Evolutionary conservation across 768 basidiomycete genomes (phyloP).

Genomic region (Phanerodontia chrysosporium): DNA sequence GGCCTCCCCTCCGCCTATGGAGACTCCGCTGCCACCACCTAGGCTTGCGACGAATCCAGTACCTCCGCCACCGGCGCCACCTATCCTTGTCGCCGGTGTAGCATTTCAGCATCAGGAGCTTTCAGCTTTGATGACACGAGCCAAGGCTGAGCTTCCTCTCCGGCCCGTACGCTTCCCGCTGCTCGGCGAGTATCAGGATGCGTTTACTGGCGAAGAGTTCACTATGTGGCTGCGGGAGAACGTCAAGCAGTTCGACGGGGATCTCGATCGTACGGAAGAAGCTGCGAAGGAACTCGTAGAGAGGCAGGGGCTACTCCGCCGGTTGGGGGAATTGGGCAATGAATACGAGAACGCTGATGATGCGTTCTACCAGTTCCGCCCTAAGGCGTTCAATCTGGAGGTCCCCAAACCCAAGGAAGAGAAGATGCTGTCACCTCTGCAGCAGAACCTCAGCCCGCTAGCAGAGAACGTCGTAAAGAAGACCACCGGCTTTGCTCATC

Average conservation of each 20-base stretch:
- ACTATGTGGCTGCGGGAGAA: constrained; percentile 78
- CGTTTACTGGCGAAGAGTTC: constrained; percentile 88
- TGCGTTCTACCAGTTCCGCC: constrained; percentile 81
- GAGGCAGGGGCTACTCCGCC: constrained; percentile 53
- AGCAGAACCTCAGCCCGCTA: constrained; percentile 33
- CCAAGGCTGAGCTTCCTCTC: constrained; percentile 67
- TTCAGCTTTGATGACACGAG: constrained; percentile 65
- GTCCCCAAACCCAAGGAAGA: constrained; percentile 28
- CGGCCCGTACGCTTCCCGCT: constrained; percentile 72
- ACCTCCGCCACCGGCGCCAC: constrained; percentile 41
- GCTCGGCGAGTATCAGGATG: constrained; percentile 79
- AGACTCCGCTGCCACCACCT: constrained; percentile 50
- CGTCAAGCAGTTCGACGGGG: constrained; percentile 74
- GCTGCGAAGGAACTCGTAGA: constrained; percentile 52
- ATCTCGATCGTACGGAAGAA: constrained; percentile 74
- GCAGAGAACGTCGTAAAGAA: constrained; percentile 62
- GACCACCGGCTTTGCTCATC: constrained; percentile 62
- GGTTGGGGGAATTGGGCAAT: constrained; percentile 82
- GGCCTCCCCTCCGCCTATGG: constrained; percentile 60
- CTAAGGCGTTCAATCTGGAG: constrained; percentile 67
- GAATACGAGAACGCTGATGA: constrained; percentile 74
- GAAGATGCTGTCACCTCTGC: constrained; percentile 22
- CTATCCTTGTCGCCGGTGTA: constrained; percentile 74
- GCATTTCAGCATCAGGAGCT: constrained; percentile 60
- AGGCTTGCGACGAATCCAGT: constrained; percentile 31